phyloP scores from a whole-genome alignment of 2,329 filamentous ascomycete genomes.

The Didymosphaeria variabile region DNA sequence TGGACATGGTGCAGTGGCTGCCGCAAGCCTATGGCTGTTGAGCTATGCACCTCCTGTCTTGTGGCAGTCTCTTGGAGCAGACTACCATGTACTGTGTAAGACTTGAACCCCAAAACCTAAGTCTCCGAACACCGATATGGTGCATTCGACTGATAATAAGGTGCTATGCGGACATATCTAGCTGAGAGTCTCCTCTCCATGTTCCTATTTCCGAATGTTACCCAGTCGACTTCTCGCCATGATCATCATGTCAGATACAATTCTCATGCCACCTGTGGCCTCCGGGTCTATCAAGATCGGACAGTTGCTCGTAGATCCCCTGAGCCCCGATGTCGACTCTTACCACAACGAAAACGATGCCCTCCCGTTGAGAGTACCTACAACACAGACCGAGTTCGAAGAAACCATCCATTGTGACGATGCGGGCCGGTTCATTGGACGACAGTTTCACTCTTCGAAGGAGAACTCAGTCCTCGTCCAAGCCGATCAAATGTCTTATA shows the following conservation, averaged over 20 bases:
- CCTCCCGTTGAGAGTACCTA: slow-evolving; percentile 14
- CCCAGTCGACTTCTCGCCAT: slow-evolving; percentile 9
- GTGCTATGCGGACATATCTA: background rate
- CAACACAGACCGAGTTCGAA: slow-evolving; percentile 24
- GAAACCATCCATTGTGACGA: slow-evolving; percentile 32
- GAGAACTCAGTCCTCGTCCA: slow-evolving; percentile 28
- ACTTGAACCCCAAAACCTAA: background rate
- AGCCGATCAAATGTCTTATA: slow-evolving; percentile 30
- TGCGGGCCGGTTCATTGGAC: slow-evolving; percentile 26
- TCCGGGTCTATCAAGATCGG: slow-evolving; percentile 33
- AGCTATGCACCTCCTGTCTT: background rate
- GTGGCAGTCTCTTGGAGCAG: background rate
- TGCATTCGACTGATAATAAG: background rate
- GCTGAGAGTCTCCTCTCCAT: background rate
- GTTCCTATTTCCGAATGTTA: background rate
- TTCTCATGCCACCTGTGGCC: slow-evolving; percentile 38
- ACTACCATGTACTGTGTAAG: background rate
- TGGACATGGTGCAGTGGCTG: slow-evolving; percentile 1
- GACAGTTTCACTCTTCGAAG: slow-evolving; percentile 17
- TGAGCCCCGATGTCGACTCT: slow-evolving; percentile 25
- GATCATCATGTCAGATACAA: slow-evolving; percentile 30
- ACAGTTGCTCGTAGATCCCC: slow-evolving; percentile 40
- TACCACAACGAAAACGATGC: slow-evolving; percentile 23
- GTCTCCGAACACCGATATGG: slow-evolving; percentile 1
- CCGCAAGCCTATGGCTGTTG: slow-evolving; percentile 4